These are phyloP conservation scores for Fusarium nygamai DNA, from an alignment of 2,329 filamentous ascomycete genomes.

Conservation along the genomic window DNA sequence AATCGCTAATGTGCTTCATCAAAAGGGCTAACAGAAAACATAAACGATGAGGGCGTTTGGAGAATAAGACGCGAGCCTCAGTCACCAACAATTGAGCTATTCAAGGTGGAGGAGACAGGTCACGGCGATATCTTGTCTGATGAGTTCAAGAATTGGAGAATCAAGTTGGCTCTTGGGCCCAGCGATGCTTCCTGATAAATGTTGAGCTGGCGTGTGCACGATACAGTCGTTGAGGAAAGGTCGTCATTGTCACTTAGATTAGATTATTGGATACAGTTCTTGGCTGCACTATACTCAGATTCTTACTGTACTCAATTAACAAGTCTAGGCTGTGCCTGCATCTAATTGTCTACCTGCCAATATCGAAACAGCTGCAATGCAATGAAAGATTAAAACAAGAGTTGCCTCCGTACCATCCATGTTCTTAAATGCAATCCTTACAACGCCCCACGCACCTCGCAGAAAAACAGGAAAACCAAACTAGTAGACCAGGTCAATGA, in stretches of 20 bases:
- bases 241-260: background rate
- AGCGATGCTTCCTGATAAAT: slow-evolving; percentile 19
- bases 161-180: slow-evolving; percentile 59
- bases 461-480: slow-evolving; percentile 13
- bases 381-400: slow-evolving; percentile 16
- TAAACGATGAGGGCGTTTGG: slow-evolving; percentile 81
- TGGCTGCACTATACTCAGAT: background rate
- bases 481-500: slow-evolving; percentile 13
- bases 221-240: background rate
- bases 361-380: slow-evolving; percentile 1
- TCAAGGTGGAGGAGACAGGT: slow-evolving; percentile 74
- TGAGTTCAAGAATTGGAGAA: slow-evolving; percentile 80
- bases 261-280: background rate
- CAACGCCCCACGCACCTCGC: slow-evolving; percentile 27
- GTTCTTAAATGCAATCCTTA: slow-evolving; percentile 18
- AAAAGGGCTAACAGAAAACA: slow-evolving; percentile 70
- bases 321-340: slow-evolving; percentile 18
- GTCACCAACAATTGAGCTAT: slow-evolving; percentile 75
- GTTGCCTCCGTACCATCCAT: slow-evolving; percentile 21
- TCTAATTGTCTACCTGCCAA: slow-evolving; percentile 24
- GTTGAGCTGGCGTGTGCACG: background rate
- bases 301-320: background rate
- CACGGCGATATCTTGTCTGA: slow-evolving; percentile 80
- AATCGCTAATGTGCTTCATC: slow-evolving; percentile 3
- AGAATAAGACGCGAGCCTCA: slow-evolving; percentile 75